Percentiles rank a stretch among this genome's conserved stretches.
phyloP scores from a whole-genome alignment of 306 rosid genomes.

The Rosa multiflora region DNA sequence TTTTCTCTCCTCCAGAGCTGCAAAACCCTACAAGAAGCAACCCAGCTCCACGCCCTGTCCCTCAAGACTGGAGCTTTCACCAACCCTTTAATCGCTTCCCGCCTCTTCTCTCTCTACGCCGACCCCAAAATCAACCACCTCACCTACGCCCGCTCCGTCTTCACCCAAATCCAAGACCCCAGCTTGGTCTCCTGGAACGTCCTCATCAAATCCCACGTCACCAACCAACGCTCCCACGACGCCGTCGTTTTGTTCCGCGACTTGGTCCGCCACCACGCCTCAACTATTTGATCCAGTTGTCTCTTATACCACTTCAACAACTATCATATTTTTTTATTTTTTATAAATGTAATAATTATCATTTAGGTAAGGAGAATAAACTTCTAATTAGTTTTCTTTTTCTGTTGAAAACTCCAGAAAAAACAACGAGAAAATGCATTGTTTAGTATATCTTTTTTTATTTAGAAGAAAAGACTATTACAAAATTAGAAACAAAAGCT shows the following conservation, averaged over 20 bases:
- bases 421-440: too few relatives aligned
- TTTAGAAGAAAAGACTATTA: too few relatives aligned
- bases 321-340: too few relatives aligned
- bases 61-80: conserved; percentile 44
- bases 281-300: too few relatives aligned
- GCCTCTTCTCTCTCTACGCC: conserved; percentile 48
- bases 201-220: conserved; percentile 42
- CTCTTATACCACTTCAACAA: too few relatives aligned
- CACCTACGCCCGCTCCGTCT: conserved; percentile 39
- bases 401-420: too few relatives aligned
- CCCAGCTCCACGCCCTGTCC: conserved; percentile 42
- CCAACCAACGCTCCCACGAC: conserved; percentile 45
- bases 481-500: too few relatives aligned
- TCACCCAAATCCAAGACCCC: conserved; percentile 35
- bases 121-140: conserved; percentile 48
- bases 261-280: conserved; percentile 29
- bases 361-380: too few relatives aligned
- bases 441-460: too few relatives aligned
- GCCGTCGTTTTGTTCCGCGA: conserved; percentile 40
- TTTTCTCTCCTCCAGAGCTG: conserved; percentile 25
- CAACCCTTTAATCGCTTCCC: conserved; percentile 40
- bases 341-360: too few relatives aligned
- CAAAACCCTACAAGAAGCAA: conserved; percentile 30
- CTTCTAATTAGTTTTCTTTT: too few relatives aligned
- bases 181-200: conserved; percentile 43